Conservation (phyloP, 148 eudicot species). For the Fallopia convolvulus region DNA sequence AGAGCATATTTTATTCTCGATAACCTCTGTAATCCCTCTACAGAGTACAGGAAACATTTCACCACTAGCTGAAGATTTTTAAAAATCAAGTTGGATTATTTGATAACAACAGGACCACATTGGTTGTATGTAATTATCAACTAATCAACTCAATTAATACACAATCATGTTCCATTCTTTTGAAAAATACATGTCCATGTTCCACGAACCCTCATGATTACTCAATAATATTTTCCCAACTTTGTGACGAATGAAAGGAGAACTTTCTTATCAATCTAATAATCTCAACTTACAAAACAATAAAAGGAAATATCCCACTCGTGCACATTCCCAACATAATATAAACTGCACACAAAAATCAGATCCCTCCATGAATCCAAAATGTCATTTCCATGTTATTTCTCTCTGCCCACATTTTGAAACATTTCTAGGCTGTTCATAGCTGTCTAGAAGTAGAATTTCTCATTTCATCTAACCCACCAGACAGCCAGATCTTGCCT, state of each 20-base stretch:
- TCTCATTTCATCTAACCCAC: conserved; percentile 4
- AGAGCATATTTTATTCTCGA: neutral
- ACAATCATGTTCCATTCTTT: neutral
- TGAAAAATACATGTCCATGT: conserved; percentile 5
- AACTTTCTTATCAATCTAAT: conserved; percentile 6
- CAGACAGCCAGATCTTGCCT: neutral
- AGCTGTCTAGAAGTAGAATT: neutral
- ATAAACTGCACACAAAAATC: neutral
- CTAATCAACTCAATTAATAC: neutral
- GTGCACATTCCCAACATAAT: neutral
- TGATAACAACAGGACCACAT: conserved; percentile 3
- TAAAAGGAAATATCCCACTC: conserved; percentile 4
- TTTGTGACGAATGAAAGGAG: conserved; percentile 1
- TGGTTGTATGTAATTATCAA: neutral
- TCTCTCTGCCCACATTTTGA: neutral
- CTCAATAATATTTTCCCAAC: neutral
- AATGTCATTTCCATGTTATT: neutral
- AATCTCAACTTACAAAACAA: neutral
- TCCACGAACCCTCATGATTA: neutral
- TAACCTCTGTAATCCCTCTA: neutral
- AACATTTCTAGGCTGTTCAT: neutral
- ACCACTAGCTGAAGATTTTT: neutral
- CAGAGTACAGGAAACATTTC: too few species aligned
- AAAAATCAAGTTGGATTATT: neutral
- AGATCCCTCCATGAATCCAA: neutral